Evolutionary conservation across 179 eudicot genomes (phyloP), one percentile per base, ranked within the genome.

Genomic region (Silene noctiflora): DNA sequence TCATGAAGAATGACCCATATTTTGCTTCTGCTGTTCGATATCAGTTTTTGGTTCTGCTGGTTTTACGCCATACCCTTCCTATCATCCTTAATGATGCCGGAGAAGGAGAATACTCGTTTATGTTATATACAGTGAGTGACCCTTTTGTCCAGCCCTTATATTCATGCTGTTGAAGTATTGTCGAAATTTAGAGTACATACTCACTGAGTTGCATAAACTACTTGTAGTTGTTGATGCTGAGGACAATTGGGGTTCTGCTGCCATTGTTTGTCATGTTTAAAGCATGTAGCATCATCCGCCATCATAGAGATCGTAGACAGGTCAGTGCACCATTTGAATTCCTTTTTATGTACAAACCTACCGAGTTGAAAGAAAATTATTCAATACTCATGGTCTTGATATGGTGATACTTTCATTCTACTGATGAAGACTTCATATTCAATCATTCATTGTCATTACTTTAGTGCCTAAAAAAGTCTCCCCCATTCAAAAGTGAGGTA

Each of bases 21-120:
- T 48, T 71, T 39, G 21, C 11, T 63, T 78, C 59, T 35, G 25
- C 55, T 58, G 25, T 62, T 72, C 55, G 69, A 44, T 29, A 33
- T n/a, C 85, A 85, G 85, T 80, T 85, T 66, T 9, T 80, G 33
- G 71, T 78, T 62, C 80, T 85, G 39, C 77, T 85, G 73, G 75
- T 82, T 68, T 70, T 85, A 55, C 87, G 85, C 72, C 87, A 85
- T 65, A 78, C 84, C 17, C 83, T 85, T 76, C 85, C 87, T 14
- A 73, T 82, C 62, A 67, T 85, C 24, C 60, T 80, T 46, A 70
- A 69, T 29, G 84, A 69, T 22, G 78, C 82, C 33, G 85, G 79
- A 82, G 85, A 78, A 25, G 87, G 80, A 82, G 85, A 78, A 25
- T 82, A 82, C 59, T 77, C 87, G 20, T 76, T 69, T 42, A 75